These are phyloP conservation scores for Neonectria magnoliae DNA, from an alignment of 2,329 filamentous ascomycete genomes.

Conservation along the genomic window DNA sequence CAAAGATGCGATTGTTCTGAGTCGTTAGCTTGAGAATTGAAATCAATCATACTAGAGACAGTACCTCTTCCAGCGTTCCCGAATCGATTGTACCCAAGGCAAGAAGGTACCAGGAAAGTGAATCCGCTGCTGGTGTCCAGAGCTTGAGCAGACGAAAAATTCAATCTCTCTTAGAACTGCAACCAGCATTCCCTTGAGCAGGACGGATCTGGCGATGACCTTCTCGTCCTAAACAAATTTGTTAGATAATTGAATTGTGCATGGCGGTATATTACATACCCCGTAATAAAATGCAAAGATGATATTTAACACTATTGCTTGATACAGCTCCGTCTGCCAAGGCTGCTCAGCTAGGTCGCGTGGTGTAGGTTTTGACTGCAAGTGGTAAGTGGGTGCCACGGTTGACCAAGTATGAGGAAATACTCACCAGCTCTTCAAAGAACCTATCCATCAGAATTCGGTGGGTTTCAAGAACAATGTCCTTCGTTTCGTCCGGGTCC, in stretches of 20 bases:
- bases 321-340: constrained; percentile 47
- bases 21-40: neutral
- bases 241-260: neutral
- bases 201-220: constrained; percentile 44
- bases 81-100: constrained; percentile 46
- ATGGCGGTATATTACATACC: constrained; percentile 29
- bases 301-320: constrained; percentile 50
- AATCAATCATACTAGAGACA: neutral
- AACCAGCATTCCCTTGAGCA: constrained; percentile 50
- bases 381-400: neutral
- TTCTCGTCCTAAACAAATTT: constrained; percentile 42
- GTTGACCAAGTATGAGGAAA: neutral
- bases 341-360: constrained; percentile 29
- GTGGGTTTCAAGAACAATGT: constrained; percentile 46
- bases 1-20: constrained; percentile 47
- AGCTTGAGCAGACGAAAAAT: constrained; percentile 49
- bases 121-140: constrained; percentile 47
- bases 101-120: constrained; percentile 51
- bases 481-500: constrained; percentile 39
- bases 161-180: constrained; percentile 48
- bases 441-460: constrained; percentile 44
- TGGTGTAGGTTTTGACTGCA: constrained; percentile 31
- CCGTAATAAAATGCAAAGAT: constrained; percentile 52
- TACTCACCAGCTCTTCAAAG: constrained; percentile 44
- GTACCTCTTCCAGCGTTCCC: constrained; percentile 51